Base-by-base conservation (phyloP, 2,329 filamentous ascomycete genomes). In the Atkinsonella hypoxylon region DNA sequence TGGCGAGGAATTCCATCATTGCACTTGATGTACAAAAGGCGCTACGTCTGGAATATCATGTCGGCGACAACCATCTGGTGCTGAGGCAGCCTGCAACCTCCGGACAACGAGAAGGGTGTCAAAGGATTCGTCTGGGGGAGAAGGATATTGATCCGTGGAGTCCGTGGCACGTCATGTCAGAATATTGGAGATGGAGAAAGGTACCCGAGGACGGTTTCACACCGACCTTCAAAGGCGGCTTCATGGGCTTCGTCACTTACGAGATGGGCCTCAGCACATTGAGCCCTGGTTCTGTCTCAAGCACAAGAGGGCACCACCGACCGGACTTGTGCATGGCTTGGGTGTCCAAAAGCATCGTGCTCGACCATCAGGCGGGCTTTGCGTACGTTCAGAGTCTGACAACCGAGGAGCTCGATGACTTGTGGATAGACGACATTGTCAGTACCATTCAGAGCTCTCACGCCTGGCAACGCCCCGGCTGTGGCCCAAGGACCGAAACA, bases 191-290 rank as follows among this genome's bases (percentile, higher is more conserved):
- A 40, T 55, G 54, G 5, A 55, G 68, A 36, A 62, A 47, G 40
- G 53, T 64, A 9, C 34, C 55, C 0, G 45, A 50, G 9, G 36
- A 57, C 8, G 52, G 45, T 10, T 51, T 59, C 4, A 56, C 59
- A 4, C 57, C 60, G 0, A 78, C 86, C 0, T 95, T 95, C 62
- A 81, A 87, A 66, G 89, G 88, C 48, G 89, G 89, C 0, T 82
- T 95, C 53, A 80, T 95, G 68, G 89, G 89, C 0, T 94, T 85
- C 59, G 77, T 89, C 47, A 89, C 87, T 0, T 95, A 95, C 54
- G 89, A 95, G 64, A 80, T 89, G 62, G 87, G 88, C 0, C 70
- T 94, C 1, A 59, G 64, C 30, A 62, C 62, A 0, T 54, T 69
- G 5, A 66, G 62, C 39, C 58, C 62, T 5, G 61, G 59, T 0